phyloP scores from a whole-genome alignment of 169 alveolate genomes.

The Plasmodium sp. region DNA sequence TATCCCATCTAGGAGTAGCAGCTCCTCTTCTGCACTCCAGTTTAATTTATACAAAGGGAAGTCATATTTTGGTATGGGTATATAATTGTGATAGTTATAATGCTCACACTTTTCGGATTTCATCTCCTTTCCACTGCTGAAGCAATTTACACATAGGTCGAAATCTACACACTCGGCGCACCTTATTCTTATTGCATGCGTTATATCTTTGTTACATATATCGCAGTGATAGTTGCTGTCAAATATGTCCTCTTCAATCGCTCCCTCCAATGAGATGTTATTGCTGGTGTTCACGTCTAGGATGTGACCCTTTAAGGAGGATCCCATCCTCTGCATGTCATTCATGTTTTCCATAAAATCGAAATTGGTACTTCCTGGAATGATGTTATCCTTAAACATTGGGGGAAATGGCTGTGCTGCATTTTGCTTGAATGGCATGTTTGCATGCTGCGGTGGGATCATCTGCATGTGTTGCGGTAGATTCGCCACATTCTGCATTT shows the following conservation, averaged over 20 bases:
- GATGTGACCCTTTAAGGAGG: background rate
- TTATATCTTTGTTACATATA: conserved; percentile 83
- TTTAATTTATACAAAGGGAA: conserved; percentile 85
- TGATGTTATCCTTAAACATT: conserved; percentile 18
- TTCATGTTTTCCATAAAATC: conserved; percentile 37
- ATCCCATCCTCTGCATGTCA: conserved; percentile 51
- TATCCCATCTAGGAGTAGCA: conserved; percentile 91
- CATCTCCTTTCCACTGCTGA: conserved; percentile 89
- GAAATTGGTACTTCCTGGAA: conserved; percentile 14
- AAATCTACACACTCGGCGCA: conserved; percentile 94
- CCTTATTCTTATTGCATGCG: conserved; percentile 84
- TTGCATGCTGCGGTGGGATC: background rate
- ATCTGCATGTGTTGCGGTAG: background rate
- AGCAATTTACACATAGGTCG: conserved; percentile 90
- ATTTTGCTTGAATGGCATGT: background rate
- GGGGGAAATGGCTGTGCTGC: background rate
- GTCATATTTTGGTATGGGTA: conserved; percentile 91
- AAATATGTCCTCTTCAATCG: conserved; percentile 53
- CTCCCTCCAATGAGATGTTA: conserved; percentile 23
- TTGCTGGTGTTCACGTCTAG: background rate
- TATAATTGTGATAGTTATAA: conserved; percentile 87
- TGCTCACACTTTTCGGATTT: conserved; percentile 84
- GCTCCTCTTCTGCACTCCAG: conserved; percentile 94
- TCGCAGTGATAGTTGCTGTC: conserved; percentile 83
- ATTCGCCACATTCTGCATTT: background rate